A percentile compares a stretch with the other conserved stretches of the same genome.
These are phyloP conservation scores for Phyllosticta ampelicida DNA, from an alignment of 2,329 filamentous ascomycete species.

Conservation along the genomic window DNA sequence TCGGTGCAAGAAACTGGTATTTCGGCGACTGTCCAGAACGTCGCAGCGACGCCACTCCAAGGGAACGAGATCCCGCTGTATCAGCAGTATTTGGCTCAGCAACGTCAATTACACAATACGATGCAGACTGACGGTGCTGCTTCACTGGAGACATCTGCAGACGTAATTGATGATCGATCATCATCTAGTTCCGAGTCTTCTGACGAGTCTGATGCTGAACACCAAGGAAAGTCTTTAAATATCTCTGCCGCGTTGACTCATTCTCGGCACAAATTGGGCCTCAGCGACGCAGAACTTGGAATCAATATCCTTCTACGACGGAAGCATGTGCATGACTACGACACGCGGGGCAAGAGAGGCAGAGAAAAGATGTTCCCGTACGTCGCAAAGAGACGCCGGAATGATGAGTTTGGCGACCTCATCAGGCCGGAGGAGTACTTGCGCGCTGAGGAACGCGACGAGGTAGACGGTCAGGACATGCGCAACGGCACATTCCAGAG, in stretches of 20 bases:
- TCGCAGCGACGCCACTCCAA: conserved; percentile 53
- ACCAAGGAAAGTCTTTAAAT: conserved; percentile 85
- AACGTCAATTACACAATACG: conserved; percentile 76
- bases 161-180: conserved; percentile 71
- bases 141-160: conserved; percentile 57
- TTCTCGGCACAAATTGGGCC: conserved; percentile 71
- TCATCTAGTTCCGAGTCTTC: conserved; percentile 79
- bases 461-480: conserved; percentile 55
- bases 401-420: conserved; percentile 86
- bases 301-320: conserved; percentile 82
- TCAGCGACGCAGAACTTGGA: conserved; percentile 83
- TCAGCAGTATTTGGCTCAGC: conserved; percentile 84
- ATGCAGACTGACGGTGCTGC: conserved; percentile 59
- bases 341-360: conserved; percentile 82
- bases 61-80: conserved; percentile 71
- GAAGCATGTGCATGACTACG: conserved; percentile 86
- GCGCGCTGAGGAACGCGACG: conserved; percentile 81
- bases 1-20: conserved; percentile 53
- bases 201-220: conserved; percentile 79
- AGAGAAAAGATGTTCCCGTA: conserved; percentile 88
- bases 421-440: conserved; percentile 92
- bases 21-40: conserved; percentile 19
- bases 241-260: conserved; percentile 78
- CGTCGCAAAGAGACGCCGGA: conserved; percentile 64
- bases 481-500: conserved; percentile 38